Percentiles rank a stretch among this genome's conserved stretches.
Evolutionary conservation across 306 rosid species (phyloP).

Genomic region (Prinsepia uniflora): DNA sequence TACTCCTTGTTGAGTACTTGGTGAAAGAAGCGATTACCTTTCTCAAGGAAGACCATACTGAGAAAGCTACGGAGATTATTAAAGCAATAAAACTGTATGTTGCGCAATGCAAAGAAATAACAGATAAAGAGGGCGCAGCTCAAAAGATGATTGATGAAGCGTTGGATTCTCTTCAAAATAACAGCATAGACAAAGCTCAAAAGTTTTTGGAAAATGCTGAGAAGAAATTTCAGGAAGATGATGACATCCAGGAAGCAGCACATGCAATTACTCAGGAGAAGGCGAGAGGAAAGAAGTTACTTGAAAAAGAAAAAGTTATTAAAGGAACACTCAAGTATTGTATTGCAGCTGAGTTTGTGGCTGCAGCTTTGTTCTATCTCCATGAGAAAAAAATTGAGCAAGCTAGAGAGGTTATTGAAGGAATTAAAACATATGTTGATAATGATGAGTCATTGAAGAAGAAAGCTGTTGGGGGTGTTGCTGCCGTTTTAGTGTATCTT

Average conservation of each 20-base stretch:
- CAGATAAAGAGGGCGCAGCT: neutral
- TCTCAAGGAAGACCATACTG: neutral
- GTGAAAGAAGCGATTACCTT: neutral
- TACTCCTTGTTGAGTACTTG: neutral
- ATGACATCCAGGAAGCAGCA: neutral
- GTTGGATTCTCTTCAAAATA: neutral
- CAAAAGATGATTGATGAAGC: neutral
- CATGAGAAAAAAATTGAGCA: neutral
- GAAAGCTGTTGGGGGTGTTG: neutral
- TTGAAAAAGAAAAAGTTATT: neutral
- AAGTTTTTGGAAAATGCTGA: neutral
- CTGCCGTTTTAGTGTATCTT: neutral
- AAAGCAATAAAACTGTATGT: neutral
- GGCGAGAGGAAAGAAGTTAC: neutral
- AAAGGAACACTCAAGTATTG: neutral
- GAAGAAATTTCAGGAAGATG: neutral
- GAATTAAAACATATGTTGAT: neutral
- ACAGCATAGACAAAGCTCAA: neutral
- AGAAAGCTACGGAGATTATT: neutral
- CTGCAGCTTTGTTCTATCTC: neutral
- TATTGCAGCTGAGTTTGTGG: neutral
- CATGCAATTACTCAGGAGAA: neutral
- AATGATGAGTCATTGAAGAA: neutral
- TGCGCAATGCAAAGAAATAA: neutral
- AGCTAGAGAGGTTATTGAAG: neutral